Conservation (phyloP, 768 basidiomycete genomes). For the Lentinula boryana region DNA sequence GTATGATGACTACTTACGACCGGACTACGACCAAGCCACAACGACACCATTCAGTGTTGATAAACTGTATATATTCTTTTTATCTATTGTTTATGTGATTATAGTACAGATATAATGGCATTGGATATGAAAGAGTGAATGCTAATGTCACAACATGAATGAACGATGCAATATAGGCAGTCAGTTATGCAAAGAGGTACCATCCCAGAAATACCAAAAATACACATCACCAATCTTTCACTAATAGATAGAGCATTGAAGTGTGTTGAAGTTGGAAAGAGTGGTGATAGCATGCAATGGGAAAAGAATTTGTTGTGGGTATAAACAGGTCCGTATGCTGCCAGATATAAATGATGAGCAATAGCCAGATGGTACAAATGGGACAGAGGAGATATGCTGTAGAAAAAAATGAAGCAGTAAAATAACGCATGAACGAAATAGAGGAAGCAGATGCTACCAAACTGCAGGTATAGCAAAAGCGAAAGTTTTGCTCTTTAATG, state of each 20-base stretch:
- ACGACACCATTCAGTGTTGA: neutral
- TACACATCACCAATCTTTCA: constrained; percentile 2
- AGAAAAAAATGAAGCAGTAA: constrained; percentile 14
- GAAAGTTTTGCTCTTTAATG: constrained; percentile 57
- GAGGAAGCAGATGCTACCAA: constrained; percentile 41
- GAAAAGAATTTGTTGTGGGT: constrained; percentile 6
- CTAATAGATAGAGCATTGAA: constrained; percentile 5
- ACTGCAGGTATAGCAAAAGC: constrained; percentile 55
- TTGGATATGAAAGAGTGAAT: neutral
- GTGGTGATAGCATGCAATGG: constrained; percentile 8
- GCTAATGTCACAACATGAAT: constrained; percentile 3
- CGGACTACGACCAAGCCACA: too few relatives aligned
- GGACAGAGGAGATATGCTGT: constrained; percentile 7
- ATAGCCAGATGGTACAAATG: constrained; percentile 1
- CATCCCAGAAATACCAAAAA: constrained; percentile 8
- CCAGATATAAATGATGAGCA: neutral
- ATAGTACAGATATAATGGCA: neutral
- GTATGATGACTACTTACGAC: too few relatives aligned
- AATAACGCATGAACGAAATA: constrained; percentile 13
- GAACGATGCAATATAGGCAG: neutral
- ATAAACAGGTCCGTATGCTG: constrained; percentile 9
- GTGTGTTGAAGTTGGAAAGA: neutral
- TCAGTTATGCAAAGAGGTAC: constrained; percentile 7
- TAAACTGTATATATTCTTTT: neutral
- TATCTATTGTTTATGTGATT: neutral